Conservation (phyloP, 2,329 filamentous ascomycete species). For the Exophiala sideris region DNA sequence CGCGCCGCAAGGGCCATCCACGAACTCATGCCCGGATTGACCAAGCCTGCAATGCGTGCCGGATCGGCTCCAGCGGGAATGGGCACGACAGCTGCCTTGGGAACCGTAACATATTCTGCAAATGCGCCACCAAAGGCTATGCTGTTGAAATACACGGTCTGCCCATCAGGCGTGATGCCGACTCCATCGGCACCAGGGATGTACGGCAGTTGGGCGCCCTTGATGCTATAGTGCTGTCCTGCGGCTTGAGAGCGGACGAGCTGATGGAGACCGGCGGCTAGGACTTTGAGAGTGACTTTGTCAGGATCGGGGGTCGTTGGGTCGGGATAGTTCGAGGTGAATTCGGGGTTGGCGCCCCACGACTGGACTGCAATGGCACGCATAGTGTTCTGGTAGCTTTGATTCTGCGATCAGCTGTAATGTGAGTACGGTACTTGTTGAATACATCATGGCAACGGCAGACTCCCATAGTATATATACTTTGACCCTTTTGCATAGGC, state of each 20-base stretch:
- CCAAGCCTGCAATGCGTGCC: slow-evolving; percentile 50
- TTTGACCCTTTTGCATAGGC: background rate
- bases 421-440: too few relatives aligned
- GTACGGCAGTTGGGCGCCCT: slow-evolving; percentile 45
- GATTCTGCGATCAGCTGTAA: too few relatives aligned
- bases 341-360: slow-evolving; percentile 21
- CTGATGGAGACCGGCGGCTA: slow-evolving; percentile 52
- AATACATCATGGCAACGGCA: too few relatives aligned
- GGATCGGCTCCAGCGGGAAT: slow-evolving; percentile 46
- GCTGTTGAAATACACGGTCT: slow-evolving; percentile 51
- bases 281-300: slow-evolving; percentile 50
- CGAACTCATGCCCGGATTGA: slow-evolving; percentile 55
- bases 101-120: slow-evolving; percentile 43
- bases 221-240: slow-evolving; percentile 54
- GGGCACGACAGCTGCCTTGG: slow-evolving; percentile 37
- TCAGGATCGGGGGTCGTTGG: slow-evolving; percentile 20
- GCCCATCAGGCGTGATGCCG: slow-evolving; percentile 43
- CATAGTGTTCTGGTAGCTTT: slow-evolving; percentile 7
- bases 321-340: slow-evolving; percentile 18
- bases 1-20: slow-evolving; percentile 57
- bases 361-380: slow-evolving; percentile 21
- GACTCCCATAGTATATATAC: background rate
- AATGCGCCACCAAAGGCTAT: slow-evolving; percentile 29
- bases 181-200: slow-evolving; percentile 54
- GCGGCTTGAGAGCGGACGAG: slow-evolving; percentile 53